These are phyloP conservation scores for Nitzschia sp. DNA, from an alignment of 108 stramenopile species.

Conservation along the genomic window DNA sequence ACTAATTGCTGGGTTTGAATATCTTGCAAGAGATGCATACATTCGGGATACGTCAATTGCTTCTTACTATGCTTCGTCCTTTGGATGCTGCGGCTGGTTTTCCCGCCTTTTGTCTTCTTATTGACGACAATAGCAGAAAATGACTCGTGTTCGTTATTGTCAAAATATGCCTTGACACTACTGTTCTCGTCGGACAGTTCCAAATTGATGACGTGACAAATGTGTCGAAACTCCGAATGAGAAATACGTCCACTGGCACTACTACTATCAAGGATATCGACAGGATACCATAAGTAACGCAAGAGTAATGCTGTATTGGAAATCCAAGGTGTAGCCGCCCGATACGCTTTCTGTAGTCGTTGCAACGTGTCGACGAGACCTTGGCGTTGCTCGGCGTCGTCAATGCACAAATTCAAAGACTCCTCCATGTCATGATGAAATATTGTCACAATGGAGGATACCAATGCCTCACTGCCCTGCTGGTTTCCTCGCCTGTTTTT, in stretches of 20 bases:
- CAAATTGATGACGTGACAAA: constrained; percentile 69
- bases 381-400: constrained; percentile 37
- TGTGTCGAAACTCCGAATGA: constrained; percentile 46
- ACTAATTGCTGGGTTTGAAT: constrained; percentile 16
- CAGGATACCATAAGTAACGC: constrained; percentile 79
- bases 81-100: no score
- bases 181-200: no score
- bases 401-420: constrained; percentile 48
- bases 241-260: constrained; percentile 46
- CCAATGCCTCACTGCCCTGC: no score
- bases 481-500: background rate
- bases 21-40: constrained; percentile 40
- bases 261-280: constrained; percentile 56
- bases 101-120: constrained; percentile 4
- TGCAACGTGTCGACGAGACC: constrained; percentile 41
- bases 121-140: no score
- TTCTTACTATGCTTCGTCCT: background rate
- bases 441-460: constrained; percentile 53
- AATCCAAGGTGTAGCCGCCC: constrained; percentile 26
- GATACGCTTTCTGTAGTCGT: constrained; percentile 44
- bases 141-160: no score
- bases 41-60: constrained; percentile 50
- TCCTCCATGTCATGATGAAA: constrained; percentile 44
- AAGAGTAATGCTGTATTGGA: constrained; percentile 51
- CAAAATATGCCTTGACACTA: constrained; percentile 26